A percentile compares a stretch with the other conserved stretches of the same genome.
These are phyloP conservation scores for Acer yangbiense DNA, from an alignment of 345 rosid species.

Conservation along the genomic window DNA sequence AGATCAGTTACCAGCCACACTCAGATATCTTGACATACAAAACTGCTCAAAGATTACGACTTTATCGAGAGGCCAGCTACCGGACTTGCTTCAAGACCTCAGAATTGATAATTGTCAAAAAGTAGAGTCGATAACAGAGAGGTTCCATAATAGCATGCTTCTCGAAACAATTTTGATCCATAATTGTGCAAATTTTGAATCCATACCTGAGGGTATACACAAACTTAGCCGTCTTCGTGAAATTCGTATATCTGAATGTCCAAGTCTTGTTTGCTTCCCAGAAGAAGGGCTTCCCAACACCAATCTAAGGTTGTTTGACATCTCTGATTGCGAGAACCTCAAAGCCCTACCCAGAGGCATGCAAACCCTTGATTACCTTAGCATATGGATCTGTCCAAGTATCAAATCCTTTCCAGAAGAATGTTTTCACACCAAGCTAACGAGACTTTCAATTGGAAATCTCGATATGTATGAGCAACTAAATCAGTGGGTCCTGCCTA, in stretches of 20 bases:
- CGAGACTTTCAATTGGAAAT: background rate
- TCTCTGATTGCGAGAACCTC: background rate
- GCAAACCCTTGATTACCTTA: too few species aligned
- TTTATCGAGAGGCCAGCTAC: background rate
- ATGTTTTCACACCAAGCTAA: conserved; percentile 4
- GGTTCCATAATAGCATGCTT: background rate
- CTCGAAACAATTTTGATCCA: background rate
- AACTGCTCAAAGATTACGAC: background rate
- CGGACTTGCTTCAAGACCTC: background rate
- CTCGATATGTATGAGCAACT: background rate
- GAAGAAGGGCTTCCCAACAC: background rate
- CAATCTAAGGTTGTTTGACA: background rate
- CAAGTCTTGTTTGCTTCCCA: background rate
- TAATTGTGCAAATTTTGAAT: background rate
- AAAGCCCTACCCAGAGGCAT: too few species aligned
- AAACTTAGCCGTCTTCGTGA: background rate
- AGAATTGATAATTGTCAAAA: background rate
- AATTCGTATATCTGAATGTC: background rate
- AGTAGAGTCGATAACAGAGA: background rate
- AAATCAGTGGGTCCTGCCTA: conserved; percentile 24
- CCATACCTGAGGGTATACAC: background rate
- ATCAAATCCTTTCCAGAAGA: conserved; percentile 12
- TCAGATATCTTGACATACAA: background rate
- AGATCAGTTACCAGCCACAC: background rate
- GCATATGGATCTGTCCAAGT: background rate